Evolutionary conservation across 805 yeast species (phyloP), one percentile per base, ranked within the genome.

Genomic region (Gaillardinia entomophila): DNA sequence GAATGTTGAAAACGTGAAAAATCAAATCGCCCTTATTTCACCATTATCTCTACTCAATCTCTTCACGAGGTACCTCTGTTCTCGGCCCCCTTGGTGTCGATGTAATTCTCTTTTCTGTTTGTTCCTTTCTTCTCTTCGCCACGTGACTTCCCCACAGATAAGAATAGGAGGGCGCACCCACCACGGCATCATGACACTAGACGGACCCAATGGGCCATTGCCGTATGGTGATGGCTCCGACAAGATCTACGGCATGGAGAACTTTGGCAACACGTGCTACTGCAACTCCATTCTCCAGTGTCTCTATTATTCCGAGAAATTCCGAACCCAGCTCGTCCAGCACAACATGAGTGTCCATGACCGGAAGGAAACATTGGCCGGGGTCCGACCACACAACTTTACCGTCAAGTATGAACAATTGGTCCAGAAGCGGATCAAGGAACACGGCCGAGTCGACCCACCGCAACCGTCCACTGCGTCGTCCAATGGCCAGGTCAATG

Each of bases 231-330:
- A 78, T 51, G 89, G 88, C 2, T 62, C 79, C 5, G 65, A 73
- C 38, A 83, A 82, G 53, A 71, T 83, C 15, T 83, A 75, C 53
- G 94, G 94, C 1, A 75, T 82, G 73, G 92, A 84, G 51, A 84
- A 84, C 51, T 83, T 82, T 48, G 95, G 95, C 2, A 82, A 88
- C 53, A 88, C 97, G 0, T 92, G 97, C 61, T 90, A 90, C 62
- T 85, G 95, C 58, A 92, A 92, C 48, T 86, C 96, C 7, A 84
- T 92, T 19, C 61, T 92, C 16, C 98, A 92, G 55, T 86, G 95
- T 43, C 69, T 90, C 7, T 90, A 75, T 63, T 80, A 83, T 59
- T 72, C 90, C 3, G 69, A 73, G 16, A 72, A 71, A 18, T 87
- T 92, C 48, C 72, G 97, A 2, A 53, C 77, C 30, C 57, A 62